Conservation (phyloP, 257 asterid genomes). For the Lavandula angustifolia region DNA sequence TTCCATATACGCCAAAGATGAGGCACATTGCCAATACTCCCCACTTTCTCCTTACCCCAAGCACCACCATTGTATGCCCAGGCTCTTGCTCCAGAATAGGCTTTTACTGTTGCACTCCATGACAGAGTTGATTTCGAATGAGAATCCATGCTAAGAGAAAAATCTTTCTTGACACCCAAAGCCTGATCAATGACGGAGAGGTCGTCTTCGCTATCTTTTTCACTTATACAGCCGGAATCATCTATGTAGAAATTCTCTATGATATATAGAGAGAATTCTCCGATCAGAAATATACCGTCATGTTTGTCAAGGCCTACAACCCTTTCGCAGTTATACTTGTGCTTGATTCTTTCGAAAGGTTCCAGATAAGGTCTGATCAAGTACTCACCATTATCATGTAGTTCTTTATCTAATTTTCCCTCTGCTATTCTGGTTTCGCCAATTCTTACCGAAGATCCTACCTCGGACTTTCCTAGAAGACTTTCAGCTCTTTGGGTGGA, state of each 20-base stretch:
- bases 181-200: constrained; percentile 96
- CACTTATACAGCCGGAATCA: constrained; percentile 89
- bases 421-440: constrained; percentile 70
- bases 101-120: constrained; percentile 76
- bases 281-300: constrained; percentile 92
- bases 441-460: constrained; percentile 63
- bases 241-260: constrained; percentile 94
- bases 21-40: constrained; percentile 75
- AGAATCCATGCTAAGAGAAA: constrained; percentile 81
- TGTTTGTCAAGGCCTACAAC: constrained; percentile 98
- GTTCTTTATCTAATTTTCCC: constrained; percentile 80
- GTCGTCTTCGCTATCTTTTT: constrained; percentile 90
- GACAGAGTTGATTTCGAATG: constrained; percentile 82
- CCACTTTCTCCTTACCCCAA: constrained; percentile 96
- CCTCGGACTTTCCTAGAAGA: constrained; percentile 66
- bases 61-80: constrained; percentile 99
- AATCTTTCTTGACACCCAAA: constrained; percentile 92
- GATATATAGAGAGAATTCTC: constrained; percentile 83
- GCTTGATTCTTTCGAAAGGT: constrained; percentile 81
- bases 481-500: constrained; percentile 76
- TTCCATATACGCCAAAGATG: constrained; percentile 99
- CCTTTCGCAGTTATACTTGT: constrained; percentile 94
- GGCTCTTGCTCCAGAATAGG: constrained; percentile 89
- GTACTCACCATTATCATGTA: constrained; percentile 92
- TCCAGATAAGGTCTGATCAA: constrained; percentile 92